Evolutionary conservation across 2,329 filamentous ascomycete genomes (phyloP), one percentile per base, ranked within the genome.

Genomic region (Colletotrichum australisinense): DNA sequence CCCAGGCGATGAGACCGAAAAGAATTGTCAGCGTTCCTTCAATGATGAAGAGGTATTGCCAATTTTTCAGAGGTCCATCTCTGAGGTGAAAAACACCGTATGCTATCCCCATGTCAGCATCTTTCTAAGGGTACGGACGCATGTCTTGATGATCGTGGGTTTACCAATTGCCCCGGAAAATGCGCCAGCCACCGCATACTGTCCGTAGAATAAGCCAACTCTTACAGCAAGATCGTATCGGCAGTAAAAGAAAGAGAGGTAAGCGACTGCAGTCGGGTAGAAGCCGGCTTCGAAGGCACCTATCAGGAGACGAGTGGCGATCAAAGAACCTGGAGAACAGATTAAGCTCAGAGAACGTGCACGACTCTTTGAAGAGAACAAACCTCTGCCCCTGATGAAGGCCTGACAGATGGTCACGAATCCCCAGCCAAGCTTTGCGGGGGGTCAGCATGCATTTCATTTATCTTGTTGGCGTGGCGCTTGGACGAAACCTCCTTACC

Each of bases 251-350:
- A 88, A 81, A 22, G 87, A 88, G 32, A 91, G 83, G 75, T 91
- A 91, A n/a, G 86, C 85, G 19, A 90, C 88, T 2, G 87, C 87
- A 1, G 88, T 88, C 4, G 89, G 88, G 75, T 91, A 91, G 77
- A 91, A 90, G 3, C 89, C 89, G 62, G 88, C 87, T 82, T 79
- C 78, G 72, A 72, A 76, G 19, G 53, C 58, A 0, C 74, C 81
- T 75, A 79, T 76, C 28, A 77, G 55, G 11, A 80, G 75, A 3
- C 75, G 74, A 16, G 74, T 73, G 16, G 70, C 73, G 58, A 79
- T 76, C 24, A 79, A 68, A 64, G 76, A 73, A 42, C 73, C 78
- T 76, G 46, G 14, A 24, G 6, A 16, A 69, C 35, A 42, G 24
- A 55, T 16, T 3, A 35, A 4, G 14, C n/a, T 73, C 35, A 73